These are phyloP conservation scores for Cinchona pubescens DNA, from an alignment of 257 asterid species.

Conservation along the genomic window DNA sequence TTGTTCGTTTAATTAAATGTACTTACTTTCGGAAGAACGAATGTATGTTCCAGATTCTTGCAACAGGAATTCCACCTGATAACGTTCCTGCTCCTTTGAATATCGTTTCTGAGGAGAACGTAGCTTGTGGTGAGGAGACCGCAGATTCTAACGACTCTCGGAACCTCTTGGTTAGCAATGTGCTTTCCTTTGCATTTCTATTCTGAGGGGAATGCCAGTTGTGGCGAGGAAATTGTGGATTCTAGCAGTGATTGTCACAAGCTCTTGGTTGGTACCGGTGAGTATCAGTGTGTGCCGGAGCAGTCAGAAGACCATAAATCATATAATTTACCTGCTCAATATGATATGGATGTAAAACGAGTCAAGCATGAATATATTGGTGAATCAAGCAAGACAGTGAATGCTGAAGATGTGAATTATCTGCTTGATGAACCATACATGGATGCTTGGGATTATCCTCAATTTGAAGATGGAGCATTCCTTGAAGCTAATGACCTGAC, in stretches of 20 bases:
- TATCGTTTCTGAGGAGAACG: conserved; percentile 33
- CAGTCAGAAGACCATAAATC: conserved; percentile 38
- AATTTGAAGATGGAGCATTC: conserved; percentile 53
- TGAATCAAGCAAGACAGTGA: conserved; percentile 55
- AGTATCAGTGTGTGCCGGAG: conserved; percentile 33
- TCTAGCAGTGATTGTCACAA: conserved; percentile 34
- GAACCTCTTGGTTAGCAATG: conserved; percentile 16
- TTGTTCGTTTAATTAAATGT: background rate
- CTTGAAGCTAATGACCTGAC: conserved; percentile 70
- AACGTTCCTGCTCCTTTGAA: conserved; percentile 38
- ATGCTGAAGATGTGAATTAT: conserved; percentile 49
- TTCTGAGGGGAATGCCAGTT: conserved; percentile 32
- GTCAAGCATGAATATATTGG: conserved; percentile 60
- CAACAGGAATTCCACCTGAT: conserved; percentile 37
- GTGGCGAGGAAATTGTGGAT: conserved; percentile 46
- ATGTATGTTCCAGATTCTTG: conserved; percentile 60
- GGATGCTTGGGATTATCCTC: conserved; percentile 41
- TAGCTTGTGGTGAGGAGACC: conserved; percentile 42
- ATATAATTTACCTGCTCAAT: conserved; percentile 38
- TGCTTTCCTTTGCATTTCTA: conserved; percentile 33
- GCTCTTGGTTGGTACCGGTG: conserved; percentile 25
- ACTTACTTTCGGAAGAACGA: conserved; percentile 39
- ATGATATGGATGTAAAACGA: conserved; percentile 30
- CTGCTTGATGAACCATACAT: conserved; percentile 58
- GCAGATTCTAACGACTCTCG: conserved; percentile 41